These are phyloP conservation scores for Balamuthia mandrillaris DNA, from an alignment of 208 protist genomes.

Conservation along the genomic window DNA sequence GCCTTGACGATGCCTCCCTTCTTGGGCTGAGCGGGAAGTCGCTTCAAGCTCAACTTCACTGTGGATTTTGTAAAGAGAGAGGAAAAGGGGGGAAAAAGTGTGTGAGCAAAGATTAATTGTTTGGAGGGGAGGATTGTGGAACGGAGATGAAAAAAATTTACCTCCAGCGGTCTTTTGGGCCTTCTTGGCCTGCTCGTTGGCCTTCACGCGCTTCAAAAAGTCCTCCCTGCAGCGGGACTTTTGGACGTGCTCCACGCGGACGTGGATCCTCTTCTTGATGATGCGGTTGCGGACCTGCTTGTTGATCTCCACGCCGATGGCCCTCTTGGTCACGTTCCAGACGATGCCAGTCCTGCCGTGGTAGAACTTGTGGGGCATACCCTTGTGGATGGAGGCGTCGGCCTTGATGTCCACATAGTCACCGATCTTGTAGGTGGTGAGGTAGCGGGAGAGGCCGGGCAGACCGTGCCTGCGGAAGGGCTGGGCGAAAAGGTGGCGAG, in stretches of 20 bases:
- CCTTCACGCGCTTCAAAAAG: slow-evolving; percentile 72
- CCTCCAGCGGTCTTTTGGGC: slow-evolving; percentile 13
- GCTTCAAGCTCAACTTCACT: neutral
- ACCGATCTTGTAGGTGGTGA: slow-evolving; percentile 93
- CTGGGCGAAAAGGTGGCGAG: slow-evolving; percentile 94
- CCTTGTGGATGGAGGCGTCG: slow-evolving; percentile 96
- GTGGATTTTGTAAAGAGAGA: neutral
- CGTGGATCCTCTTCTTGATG: slow-evolving; percentile 98
- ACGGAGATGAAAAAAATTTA: neutral
- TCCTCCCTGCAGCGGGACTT: slow-evolving; percentile 78
- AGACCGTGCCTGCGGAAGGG: slow-evolving; percentile 92
- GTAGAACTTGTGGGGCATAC: slow-evolving; percentile 99
- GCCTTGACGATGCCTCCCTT: slow-evolving; percentile 51
- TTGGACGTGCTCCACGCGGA: slow-evolving; percentile 98
- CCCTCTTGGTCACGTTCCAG: slow-evolving; percentile 98
- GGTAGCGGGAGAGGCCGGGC: slow-evolving; percentile 89
- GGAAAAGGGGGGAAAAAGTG: neutral
- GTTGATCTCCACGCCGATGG: slow-evolving; percentile 98
- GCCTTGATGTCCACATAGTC: slow-evolving; percentile 98
- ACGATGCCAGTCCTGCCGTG: slow-evolving; percentile 99
- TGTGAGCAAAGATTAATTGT: neutral
- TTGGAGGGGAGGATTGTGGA: neutral
- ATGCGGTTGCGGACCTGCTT: slow-evolving; percentile 95
- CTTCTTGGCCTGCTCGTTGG: slow-evolving; percentile 39
- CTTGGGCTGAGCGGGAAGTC: slow-evolving; percentile 50